Conservation (phyloP, 1,139 yeast genomes). For the Protomyces inouyei region DNA sequence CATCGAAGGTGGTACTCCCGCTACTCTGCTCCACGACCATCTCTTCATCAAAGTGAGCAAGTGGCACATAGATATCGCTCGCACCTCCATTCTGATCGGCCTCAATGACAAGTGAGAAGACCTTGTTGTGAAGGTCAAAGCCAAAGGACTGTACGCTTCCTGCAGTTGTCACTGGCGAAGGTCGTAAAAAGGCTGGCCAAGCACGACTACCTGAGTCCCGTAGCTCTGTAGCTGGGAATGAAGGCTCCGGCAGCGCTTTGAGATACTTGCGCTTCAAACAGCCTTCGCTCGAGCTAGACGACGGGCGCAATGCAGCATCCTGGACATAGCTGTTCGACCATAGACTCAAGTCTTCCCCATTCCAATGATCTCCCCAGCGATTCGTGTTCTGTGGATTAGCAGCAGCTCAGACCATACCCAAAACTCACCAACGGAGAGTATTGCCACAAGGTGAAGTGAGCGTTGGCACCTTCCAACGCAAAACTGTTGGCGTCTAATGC, state of each 20-base stretch:
- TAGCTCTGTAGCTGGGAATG: not conserved
- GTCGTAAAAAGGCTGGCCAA: conserved; percentile 40
- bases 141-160: conserved; percentile 36
- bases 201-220: conserved; percentile 38
- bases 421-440: conserved; percentile 49
- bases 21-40: conserved; percentile 36
- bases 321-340: conserved; percentile 65
- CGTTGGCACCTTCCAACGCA: conserved; percentile 67
- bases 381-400: conserved; percentile 53
- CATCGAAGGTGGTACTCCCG: conserved; percentile 32
- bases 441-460: conserved; percentile 82
- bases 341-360: conserved; percentile 84
- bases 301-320: not conserved
- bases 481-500: conserved; percentile 78
- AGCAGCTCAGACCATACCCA: not conserved
- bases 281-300: not conserved
- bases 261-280: not conserved
- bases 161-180: conserved; percentile 38
- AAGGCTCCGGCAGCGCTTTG: not conserved
- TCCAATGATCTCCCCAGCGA: conserved; percentile 86
- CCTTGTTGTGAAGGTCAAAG: conserved; percentile 37
- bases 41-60: conserved; percentile 50
- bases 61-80: conserved; percentile 63
- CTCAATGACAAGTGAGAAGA: conserved; percentile 36
- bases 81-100: conserved; percentile 38